Conservation (phyloP, 2,329 filamentous ascomycete species). For the Bipolaris cookei region DNA sequence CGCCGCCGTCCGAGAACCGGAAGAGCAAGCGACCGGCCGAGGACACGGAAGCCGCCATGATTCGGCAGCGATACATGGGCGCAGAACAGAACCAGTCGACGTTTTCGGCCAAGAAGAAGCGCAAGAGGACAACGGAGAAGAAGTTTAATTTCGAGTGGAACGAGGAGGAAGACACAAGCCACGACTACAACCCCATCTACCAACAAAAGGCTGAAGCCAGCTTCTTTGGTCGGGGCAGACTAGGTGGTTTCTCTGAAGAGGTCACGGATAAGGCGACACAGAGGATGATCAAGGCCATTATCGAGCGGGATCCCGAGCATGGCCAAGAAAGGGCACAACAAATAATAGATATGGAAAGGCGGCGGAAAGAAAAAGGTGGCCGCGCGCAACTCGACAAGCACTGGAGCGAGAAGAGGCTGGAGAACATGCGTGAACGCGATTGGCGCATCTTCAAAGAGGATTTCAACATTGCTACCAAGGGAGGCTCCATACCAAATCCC, state of each 20-base stretch:
- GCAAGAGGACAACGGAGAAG: conserved; percentile 87
- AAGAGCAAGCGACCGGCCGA: conserved; percentile 52
- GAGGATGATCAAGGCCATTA: conserved; percentile 71
- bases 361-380: conserved; percentile 72
- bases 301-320: conserved; percentile 75
- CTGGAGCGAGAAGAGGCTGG: conserved; percentile 91
- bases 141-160: conserved; percentile 99
- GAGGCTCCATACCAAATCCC: conserved; percentile 88
- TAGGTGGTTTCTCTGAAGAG: conserved; percentile 71
- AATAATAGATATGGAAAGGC: conserved; percentile 83
- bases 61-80: conserved; percentile 87
- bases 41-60: conserved; percentile 73
- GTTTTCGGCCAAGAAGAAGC: conserved; percentile 95
- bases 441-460: conserved; percentile 99
- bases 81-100: conserved; percentile 84
- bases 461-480: conserved; percentile 95
- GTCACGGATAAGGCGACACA: conserved; percentile 58
- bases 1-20: conserved; percentile 49
- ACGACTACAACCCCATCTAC: conserved; percentile 82
- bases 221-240: conserved; percentile 71
- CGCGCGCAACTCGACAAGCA: conserved; percentile 85
- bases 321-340: conserved; percentile 78
- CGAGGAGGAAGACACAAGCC: conserved; percentile 87
- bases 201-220: conserved; percentile 69
- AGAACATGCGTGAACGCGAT: conserved; percentile 95